phyloP scores from a whole-genome alignment of 108 stramenopile genomes.

The Parietichytrium sp. region DNA sequence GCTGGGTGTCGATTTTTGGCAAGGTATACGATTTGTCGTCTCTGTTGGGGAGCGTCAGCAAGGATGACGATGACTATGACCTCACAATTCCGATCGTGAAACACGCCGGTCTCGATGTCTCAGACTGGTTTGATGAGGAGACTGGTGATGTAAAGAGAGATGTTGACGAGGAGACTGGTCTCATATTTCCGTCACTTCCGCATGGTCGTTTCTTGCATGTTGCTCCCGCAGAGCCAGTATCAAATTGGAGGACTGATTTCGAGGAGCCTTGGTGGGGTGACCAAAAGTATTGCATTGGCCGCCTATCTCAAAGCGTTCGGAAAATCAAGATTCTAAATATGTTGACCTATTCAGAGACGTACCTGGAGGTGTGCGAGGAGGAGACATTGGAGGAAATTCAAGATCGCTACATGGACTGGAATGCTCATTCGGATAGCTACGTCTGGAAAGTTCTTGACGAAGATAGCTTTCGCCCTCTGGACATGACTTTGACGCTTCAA shows the following conservation, averaged over 20 bases:
- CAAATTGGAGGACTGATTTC: conserved; percentile 55
- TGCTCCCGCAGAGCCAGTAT: conserved; percentile 55
- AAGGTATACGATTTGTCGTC: conserved; percentile 58
- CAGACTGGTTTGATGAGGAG: conserved; percentile 64
- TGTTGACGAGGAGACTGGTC: conserved; percentile 56
- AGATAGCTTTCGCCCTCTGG: conserved; percentile 51
- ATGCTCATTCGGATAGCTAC: conserved; percentile 65
- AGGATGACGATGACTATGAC: conserved; percentile 37
- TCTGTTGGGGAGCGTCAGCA: conserved; percentile 44
- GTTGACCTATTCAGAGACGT: conserved; percentile 53
- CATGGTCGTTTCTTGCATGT: conserved; percentile 64
- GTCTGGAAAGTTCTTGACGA: conserved; percentile 61
- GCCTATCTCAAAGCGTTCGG: conserved; percentile 50
- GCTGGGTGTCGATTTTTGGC: conserved; percentile 59
- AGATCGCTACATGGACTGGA: conserved; percentile 61
- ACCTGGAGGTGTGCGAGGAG: conserved; percentile 58
- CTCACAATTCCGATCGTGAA: conserved; percentile 59
- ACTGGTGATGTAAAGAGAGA: conserved; percentile 56
- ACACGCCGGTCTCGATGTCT: conserved; percentile 58
- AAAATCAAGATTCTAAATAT: conserved; percentile 59
- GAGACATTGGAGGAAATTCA: conserved; percentile 60
- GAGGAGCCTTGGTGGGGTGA: conserved; percentile 66
- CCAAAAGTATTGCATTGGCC: conserved; percentile 48
- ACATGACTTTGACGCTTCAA: conserved; percentile 58
- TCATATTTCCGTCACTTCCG: conserved; percentile 56